Evolutionary conservation across 805 yeast species (phyloP).

Genomic region (Brettanomyces sp.): DNA sequence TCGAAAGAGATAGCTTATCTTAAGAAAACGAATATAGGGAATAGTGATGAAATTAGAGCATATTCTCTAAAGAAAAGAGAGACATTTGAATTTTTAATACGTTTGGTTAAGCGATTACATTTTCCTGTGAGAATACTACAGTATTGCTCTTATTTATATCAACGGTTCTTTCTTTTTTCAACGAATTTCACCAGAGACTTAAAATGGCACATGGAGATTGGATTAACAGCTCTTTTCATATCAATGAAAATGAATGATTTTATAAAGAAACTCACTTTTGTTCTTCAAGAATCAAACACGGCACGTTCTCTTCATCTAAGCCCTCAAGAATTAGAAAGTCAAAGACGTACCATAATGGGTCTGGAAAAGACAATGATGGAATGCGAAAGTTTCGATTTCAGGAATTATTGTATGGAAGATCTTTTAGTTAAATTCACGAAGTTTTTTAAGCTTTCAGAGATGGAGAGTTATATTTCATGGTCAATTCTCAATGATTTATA

Average conservation of each 20-base stretch:
- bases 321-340: conserved; percentile 35
- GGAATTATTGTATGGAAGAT: conserved; percentile 59
- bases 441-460: conserved; percentile 34
- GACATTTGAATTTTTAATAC: conserved; percentile 45
- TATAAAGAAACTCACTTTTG: conserved; percentile 61
- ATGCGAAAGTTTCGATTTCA: conserved; percentile 70
- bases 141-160: conserved; percentile 64
- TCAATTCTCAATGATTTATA: conserved; percentile 64
- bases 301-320: conserved; percentile 22
- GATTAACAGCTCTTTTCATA: conserved; percentile 56
- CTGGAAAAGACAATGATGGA: conserved; percentile 70
- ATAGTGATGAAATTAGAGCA: conserved; percentile 13
- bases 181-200: conserved; percentile 43
- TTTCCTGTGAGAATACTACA: conserved; percentile 65
- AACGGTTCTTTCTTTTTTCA: conserved; percentile 56
- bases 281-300: conserved; percentile 39
- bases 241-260: conserved; percentile 80
- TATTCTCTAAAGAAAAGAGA: conserved; percentile 22
- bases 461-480: conserved; percentile 56
- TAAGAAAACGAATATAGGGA: conserved; percentile 10
- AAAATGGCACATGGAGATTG: conserved; percentile 44
- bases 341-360: conserved; percentile 45
- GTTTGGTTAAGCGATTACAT: conserved; percentile 42
- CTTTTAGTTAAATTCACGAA: conserved; percentile 54
- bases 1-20: conserved; percentile 18